Percentiles rank a stretch among this genome's conserved stretches.
These are phyloP conservation scores for Talaromyces funiculosus DNA, from an alignment of 2,329 filamentous ascomycete species.

Conservation along the genomic window DNA sequence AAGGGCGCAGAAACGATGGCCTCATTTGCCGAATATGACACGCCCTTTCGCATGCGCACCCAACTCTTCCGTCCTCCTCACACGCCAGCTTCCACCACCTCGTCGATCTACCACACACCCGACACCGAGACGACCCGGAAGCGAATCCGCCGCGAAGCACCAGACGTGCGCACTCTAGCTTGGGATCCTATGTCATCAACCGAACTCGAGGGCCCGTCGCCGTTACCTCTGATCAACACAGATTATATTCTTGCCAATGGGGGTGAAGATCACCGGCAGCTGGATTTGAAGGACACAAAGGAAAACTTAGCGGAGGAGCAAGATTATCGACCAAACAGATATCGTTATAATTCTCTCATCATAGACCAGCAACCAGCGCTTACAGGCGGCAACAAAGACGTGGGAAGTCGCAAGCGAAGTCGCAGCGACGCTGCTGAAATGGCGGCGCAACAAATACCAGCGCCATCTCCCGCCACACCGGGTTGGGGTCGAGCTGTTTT, in stretches of 20 bases:
- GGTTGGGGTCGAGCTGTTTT: conserved; percentile 41
- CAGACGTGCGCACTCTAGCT: conserved; percentile 20
- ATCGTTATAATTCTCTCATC: conserved; percentile 23
- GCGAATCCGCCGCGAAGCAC: conserved; percentile 24
- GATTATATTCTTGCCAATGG: conserved; percentile 34
- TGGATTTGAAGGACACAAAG: conserved; percentile 19
- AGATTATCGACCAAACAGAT: conserved; percentile 41
- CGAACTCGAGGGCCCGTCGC: conserved; percentile 29
- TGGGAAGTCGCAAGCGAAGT: conserved; percentile 17
- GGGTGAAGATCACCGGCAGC: conserved; percentile 3
- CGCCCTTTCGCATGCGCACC: conserved; percentile 15
- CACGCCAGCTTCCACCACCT: conserved; percentile 11
- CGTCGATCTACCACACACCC: conserved; percentile 7
- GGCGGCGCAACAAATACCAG: conserved; percentile 14
- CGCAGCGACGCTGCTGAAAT: conserved; percentile 13
- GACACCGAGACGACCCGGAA: conserved; percentile 22
- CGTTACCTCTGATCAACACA: conserved; percentile 35
- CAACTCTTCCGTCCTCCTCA: conserved; percentile 16
- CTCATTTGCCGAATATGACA: conserved; percentile 12
- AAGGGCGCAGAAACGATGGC: conserved; percentile 8
- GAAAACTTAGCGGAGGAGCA: conserved; percentile 25
- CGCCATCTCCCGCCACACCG: conserved; percentile 12
- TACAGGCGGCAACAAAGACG: conserved; percentile 30
- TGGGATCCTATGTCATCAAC: conserved; percentile 20
- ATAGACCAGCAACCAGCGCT: conserved; percentile 23